These are phyloP conservation scores for Aeschynomene evenia DNA, from an alignment of 306 rosid species.

Conservation along the genomic window DNA sequence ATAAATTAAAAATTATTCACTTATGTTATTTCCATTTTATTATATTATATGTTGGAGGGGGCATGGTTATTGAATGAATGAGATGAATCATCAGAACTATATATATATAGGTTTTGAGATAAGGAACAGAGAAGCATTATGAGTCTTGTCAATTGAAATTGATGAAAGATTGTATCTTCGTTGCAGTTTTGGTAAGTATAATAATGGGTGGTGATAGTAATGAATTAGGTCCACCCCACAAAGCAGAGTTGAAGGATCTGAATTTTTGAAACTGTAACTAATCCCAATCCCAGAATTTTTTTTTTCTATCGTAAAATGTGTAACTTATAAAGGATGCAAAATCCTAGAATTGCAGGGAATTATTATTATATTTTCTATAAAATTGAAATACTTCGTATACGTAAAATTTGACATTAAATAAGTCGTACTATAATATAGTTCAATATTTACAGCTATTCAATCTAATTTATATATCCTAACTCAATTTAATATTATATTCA, in stretches of 20 bases:
- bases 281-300: not conserved
- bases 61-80: not conserved
- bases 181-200: not conserved
- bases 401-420: no score
- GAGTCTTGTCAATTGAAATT: not conserved
- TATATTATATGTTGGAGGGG: not conserved
- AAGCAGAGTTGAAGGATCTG: not conserved
- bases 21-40: conserved; percentile 7
- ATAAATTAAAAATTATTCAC: not conserved
- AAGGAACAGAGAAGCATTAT: not conserved
- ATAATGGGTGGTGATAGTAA: not conserved
- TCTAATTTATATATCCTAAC: no score
- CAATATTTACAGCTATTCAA: no score
- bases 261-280: not conserved
- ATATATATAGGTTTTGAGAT: not conserved
- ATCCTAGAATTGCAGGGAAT: no score
- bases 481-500: no score
- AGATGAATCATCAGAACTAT: not conserved
- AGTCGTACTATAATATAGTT: no score
- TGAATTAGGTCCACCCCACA: not conserved
- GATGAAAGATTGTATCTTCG: not conserved
- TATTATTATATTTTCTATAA: no score
- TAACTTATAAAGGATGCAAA: no score
- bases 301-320: no score
- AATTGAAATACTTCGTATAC: no score